Evolutionary conservation across 2,329 filamentous ascomycete species (phyloP), one percentile per base, ranked within the genome.

Genomic region (Penicillium sp.): DNA sequence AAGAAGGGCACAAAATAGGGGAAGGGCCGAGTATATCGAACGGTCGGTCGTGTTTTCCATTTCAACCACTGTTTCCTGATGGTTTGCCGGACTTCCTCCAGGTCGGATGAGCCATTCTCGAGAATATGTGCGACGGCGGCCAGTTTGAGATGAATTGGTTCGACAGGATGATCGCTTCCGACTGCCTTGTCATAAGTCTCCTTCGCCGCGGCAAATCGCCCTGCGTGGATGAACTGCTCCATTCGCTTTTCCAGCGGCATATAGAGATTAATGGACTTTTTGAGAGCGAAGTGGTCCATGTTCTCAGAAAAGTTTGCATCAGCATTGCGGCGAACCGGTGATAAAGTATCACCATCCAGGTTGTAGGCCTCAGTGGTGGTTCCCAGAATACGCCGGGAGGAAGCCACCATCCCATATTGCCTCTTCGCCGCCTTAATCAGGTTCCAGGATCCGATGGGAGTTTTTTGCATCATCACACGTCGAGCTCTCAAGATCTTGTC

Each of bases 371-470:
- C 55, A 6, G 48, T 44, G 25, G 53, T 64, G 63, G 46, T 25
- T 15, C 70, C 71, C 35, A 73, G 56, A 23, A 73, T 60, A 29
- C 64, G 67, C 29, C 64, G 63, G 6, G 68, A 69, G 32, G 60
- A 55, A 37, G 69, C 56, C 24, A 63, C 56, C 41, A 65, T 59
- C 8, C 63, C 60, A 42, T 66, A 60, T 40, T 67, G 63, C 13
- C 62, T 53, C 40, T 67, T 65, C 8, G 70, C 68, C 7, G 69
- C 65, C 42, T 70, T 67, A 20, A 72, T 59, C 67, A 73, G 69
- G 38, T 69, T 63, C 70, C 70, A 73, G 42, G 71, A 61, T 4
- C 71, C 69, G 13, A 66, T 62, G 1, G 69, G 67, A 6, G 62
- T 60, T 13, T 63, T 57, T 50, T 70, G 65, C 46, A 67, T 63